These are phyloP conservation scores for Phalaenopsis aphrodite DNA, from an alignment of 106 monocot species.

Conservation along the genomic window DNA sequence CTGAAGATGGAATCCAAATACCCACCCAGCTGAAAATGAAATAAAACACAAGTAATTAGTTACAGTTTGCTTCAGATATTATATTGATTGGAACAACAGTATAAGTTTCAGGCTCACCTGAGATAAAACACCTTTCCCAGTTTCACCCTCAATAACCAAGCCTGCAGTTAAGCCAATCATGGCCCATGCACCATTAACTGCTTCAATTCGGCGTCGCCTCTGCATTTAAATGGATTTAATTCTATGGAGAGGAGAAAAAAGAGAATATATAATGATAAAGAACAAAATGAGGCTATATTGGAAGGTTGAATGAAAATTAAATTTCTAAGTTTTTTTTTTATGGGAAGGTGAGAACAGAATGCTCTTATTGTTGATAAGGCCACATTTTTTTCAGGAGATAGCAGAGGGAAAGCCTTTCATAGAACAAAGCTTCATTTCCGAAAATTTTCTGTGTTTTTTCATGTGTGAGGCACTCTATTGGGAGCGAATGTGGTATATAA, in stretches of 20 bases:
- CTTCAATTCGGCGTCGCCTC: constrained; percentile 68
- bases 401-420: no score
- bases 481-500: no score
- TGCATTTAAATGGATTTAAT: constrained; percentile 11
- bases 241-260: background rate
- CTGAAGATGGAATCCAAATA: constrained; percentile 22
- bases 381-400: no score
- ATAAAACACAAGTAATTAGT: background rate
- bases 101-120: constrained; percentile 34
- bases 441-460: no score
- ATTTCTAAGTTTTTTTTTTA: no score
- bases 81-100: background rate
- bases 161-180: constrained; percentile 83
- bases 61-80: background rate
- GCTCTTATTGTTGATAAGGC: no score
- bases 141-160: constrained; percentile 61
- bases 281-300: background rate
- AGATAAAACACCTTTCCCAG: constrained; percentile 62
- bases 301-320: no score
- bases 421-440: no score
- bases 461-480: no score
- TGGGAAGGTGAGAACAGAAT: no score
- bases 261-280: background rate
- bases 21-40: constrained; percentile 30
- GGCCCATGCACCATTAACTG: constrained; percentile 82